Conservation (phyloP, 257 asterid genomes). For the Capsicum pubescens region DNA sequence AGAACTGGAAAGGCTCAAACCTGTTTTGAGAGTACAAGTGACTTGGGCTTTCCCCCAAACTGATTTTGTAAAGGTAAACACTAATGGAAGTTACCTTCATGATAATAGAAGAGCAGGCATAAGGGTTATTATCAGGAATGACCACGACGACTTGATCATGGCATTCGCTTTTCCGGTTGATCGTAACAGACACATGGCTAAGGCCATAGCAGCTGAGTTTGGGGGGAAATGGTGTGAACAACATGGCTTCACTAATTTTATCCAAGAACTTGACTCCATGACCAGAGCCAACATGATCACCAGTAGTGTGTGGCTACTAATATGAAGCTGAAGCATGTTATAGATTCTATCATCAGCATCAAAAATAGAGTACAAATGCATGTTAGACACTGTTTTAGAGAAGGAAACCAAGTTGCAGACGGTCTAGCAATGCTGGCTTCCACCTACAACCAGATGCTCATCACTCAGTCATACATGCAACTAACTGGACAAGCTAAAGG, state of each 20-base stretch:
- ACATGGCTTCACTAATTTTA: neutral
- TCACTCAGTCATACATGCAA: neutral
- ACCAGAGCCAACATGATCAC: neutral
- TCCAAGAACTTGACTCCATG: neutral
- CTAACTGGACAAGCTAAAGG: neutral
- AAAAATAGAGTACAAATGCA: too few relatives aligned
- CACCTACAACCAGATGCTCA: neutral
- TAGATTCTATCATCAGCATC: too few relatives aligned
- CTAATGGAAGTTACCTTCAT: neutral
- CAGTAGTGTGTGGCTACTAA: too few relatives aligned
- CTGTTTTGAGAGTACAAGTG: neutral
- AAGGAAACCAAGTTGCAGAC: neutral
- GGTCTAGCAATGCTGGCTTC: neutral
- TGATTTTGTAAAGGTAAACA: too few relatives aligned
- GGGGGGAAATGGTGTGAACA: neutral
- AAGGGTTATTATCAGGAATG: neutral
- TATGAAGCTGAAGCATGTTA: too few relatives aligned
- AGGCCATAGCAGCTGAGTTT: neutral
- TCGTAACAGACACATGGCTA: neutral
- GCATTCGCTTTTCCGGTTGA: neutral
- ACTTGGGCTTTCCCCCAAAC: neutral
- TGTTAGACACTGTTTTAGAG: neutral
- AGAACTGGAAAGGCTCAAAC: neutral
- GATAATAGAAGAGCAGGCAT: neutral
- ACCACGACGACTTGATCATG: neutral